phyloP scores from a whole-genome alignment of 148 eudicot genomes.

The Salicornia ramosissima region DNA sequence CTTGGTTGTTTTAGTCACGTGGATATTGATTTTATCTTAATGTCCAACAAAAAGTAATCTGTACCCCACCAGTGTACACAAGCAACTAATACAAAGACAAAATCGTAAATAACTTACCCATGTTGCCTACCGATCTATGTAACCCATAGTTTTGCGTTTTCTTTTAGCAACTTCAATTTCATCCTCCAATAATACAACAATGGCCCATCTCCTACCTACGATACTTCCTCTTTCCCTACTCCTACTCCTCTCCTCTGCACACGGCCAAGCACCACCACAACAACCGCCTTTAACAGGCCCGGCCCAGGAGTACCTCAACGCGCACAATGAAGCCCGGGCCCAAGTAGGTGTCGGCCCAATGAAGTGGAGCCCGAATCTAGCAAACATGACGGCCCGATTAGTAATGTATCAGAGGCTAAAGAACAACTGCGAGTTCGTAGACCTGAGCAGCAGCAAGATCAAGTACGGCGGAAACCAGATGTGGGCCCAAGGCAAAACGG shows the following conservation, averaged over 20 bases:
- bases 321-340: conserved; percentile 64
- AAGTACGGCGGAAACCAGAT: conserved; percentile 71
- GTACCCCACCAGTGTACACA: too few relatives aligned
- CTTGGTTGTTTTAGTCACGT: too few relatives aligned
- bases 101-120: background rate
- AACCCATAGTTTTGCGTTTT: too few relatives aligned
- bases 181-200: background rate
- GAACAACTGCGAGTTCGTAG: conserved; percentile 47
- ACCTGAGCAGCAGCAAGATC: conserved; percentile 30
- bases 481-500: conserved; percentile 36
- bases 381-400: conserved; percentile 41
- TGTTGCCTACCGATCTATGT: background rate
- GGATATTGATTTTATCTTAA: too few relatives aligned
- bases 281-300: conserved; percentile 14
- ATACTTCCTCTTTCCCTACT: background rate
- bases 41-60: too few relatives aligned
- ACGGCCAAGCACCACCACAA: background rate
- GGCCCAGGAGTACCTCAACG: conserved; percentile 43
- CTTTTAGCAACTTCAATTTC: background rate
- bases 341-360: conserved; percentile 55
- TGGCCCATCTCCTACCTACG: conserved; percentile 15
- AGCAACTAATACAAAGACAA: conserved; percentile 2
- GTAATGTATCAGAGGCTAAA: conserved; percentile 53
- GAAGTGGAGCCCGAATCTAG: conserved; percentile 45
- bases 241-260: background rate